Base-by-base conservation (phyloP, 108 stramenopile species). In the Cyclotella cryptica region DNA sequence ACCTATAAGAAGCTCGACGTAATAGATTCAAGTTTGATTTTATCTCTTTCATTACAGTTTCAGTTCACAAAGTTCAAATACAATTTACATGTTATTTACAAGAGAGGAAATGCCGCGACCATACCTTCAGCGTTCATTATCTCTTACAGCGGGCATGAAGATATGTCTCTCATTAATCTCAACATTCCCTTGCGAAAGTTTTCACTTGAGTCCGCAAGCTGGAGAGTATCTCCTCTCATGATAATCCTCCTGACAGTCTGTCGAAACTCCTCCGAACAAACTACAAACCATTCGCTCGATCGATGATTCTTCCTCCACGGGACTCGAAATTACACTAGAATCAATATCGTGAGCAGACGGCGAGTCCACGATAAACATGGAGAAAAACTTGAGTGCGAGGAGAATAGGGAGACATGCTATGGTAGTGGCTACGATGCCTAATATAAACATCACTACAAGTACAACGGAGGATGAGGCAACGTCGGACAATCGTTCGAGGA, bases 351-450 rank as follows among this genome's bases (percentile, higher is more conserved):
- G 17, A 2, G 62, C 3, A 41, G 35, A 35, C 30, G 15, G 18
- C 35, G 69, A 71, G 24, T 43, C 10, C 6, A n/a, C 21, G 1
- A 58, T 3, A 26, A 55, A 54, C 42, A 55, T 1, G 0, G 69
- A 71, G 5, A 57, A 12, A 40, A 71, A 54, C 42, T 71, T 71
- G 19, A 58, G 19, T 18, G 13, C 69, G 18, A 71, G 30, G 9
- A 71, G 24, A 3, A 71, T 57, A 17, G 69, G 69, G 5, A 71
- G 53, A 40, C 69, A 71, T 1, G 69, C 69, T 1, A 71, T 44
- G 18, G 69, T 71, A 14, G 55, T 51, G n/a, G 55, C 40, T 19
- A 71, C 21, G 24, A 71, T 43, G 1, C 55, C 53, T 14, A 71
- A 9, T 0, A 40, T 71, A 21, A 54, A 6, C 18, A 58, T 24